Base-by-base conservation (phyloP, 202 grass and related monocot species). In the Miscanthus sacchariflorus region DNA sequence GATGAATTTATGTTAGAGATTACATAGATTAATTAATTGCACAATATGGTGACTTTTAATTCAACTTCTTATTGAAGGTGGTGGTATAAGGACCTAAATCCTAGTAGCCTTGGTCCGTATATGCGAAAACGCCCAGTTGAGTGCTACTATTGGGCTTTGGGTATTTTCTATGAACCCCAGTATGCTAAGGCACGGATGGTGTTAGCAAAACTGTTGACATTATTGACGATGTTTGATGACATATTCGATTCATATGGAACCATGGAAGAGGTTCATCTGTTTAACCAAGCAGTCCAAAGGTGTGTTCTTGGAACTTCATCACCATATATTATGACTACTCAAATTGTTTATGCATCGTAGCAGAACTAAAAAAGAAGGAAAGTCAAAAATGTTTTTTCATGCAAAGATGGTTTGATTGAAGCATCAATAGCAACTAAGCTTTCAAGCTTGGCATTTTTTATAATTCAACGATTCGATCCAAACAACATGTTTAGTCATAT, bases 231-330 rank as follows among this genome's bases (percentile, higher is more conserved):
- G 0, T 73, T 83, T 1, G 81, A 83, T 11, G 81, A 83, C 1
- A 83, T 15, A 59, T 44, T 30, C 28, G 81, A 83, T 61, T 59
- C 69, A 0, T 83, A 83, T 3, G 81, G 69, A n/a, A 44, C 81
- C 1, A 21, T 83, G 49, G 69, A 83, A 13, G 81, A 83, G 69
- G 50, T 44, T 73, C 81, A 3, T 3, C 49, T 19, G 36, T 83
- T 83, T 21, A 73, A 43, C 70, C 35, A 59, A 43, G 81, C 69
- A 5, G 70, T 83, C 35, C 81, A 83, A 44, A 54, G 67, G 80
- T n/a, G 8, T 42, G 44, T 45, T 45, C 44, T 45, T 45, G 44
- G 44, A 45, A 45, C 10, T 45, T 45, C 44, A 45, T 45, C 44
- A 45, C 44, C 10, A 45, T 45, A 45, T 45, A 45, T 10, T 45